phyloP scores from a whole-genome alignment of 169 alveolate genomes.

The Toxoplasma gondii region DNA sequence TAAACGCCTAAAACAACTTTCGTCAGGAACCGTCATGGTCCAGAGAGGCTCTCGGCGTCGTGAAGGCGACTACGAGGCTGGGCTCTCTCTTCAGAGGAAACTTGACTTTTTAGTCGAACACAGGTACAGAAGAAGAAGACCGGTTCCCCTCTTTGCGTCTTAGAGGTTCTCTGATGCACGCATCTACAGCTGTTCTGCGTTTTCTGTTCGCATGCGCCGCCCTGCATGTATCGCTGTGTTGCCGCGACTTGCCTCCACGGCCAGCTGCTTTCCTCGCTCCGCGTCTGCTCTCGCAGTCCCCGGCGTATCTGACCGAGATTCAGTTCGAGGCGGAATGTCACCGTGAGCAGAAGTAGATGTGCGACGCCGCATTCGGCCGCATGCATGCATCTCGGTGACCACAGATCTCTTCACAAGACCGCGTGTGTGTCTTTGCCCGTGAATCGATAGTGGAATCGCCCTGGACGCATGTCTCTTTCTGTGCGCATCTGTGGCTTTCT shows the following conservation, averaged over 20 bases:
- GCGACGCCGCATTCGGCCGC: too few species aligned
- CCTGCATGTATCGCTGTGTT: background rate
- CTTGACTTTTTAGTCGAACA: background rate
- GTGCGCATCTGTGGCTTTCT: background rate
- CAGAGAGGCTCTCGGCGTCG: slow-evolving; percentile 4
- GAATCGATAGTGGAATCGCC: too few species aligned
- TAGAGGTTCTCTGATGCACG: background rate
- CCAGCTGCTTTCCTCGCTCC: background rate
- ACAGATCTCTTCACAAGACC: too few species aligned
- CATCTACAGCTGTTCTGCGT: background rate
- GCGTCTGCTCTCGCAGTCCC: too few species aligned
- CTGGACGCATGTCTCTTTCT: too few species aligned
- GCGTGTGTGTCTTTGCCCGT: too few species aligned
- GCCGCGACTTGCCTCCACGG: background rate
- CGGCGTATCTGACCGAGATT: too few species aligned
- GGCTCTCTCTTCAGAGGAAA: background rate
- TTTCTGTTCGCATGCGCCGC: too few species aligned
- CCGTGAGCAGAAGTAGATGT: too few species aligned
- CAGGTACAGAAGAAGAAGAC: background rate
- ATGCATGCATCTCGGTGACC: too few species aligned
- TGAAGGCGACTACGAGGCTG: background rate
- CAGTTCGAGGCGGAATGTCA: too few species aligned
- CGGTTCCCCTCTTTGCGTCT: too few species aligned
- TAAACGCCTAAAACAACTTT: background rate
- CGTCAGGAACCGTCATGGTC: background rate